Evolutionary conservation across 441 rosid species (phyloP), one percentile per base, ranked within the genome.

Genomic region (Gossypium davidsonii): DNA sequence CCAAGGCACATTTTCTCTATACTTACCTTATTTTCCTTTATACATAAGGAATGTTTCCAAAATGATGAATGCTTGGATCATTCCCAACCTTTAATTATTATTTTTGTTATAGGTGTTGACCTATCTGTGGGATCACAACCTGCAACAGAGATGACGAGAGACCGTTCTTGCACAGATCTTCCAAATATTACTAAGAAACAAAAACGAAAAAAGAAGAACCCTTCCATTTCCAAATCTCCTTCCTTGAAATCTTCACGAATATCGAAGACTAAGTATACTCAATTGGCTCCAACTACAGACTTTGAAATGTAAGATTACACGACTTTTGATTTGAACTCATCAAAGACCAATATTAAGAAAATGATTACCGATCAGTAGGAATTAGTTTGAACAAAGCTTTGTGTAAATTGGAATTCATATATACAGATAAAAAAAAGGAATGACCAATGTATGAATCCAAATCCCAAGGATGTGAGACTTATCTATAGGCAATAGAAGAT

Each of bases 1-100:
- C 74, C 91, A 86, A 87, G 98, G 95, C 85, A 89, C 15, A 70
- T 31, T n/a, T 74, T 67, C 20, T n/a, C 65, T 39, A 26, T 21
- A 34, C 31, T 55, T 26, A 25, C 11, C 71, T 26, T 8, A 2
- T 25, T 49, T 37, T 17, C 48, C 39, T 15, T 0, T 31, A 1
- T 57, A n/a, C 10, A 48, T 14, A 44, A 8, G 14, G 52, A n/a
- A 23, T 67, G 21, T 17, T 63, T 44, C 46, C 31, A 15, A 15
- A 61, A 31, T 31, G 48, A 67, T 25, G 39, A 37, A n/a, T n/a
- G 26, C 56, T 67, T 6, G 15, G 5, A 18, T 39, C 52, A 48
- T 48, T 18, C 21, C 14, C 60, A 7, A 3, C 60, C 4, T 10
- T 56, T 56, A 12, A 21, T 9, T 56, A 18, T 28, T 49, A 11